phyloP scores from a whole-genome alignment of 768 basidiomycete species.

The Kwoniella europaea region DNA sequence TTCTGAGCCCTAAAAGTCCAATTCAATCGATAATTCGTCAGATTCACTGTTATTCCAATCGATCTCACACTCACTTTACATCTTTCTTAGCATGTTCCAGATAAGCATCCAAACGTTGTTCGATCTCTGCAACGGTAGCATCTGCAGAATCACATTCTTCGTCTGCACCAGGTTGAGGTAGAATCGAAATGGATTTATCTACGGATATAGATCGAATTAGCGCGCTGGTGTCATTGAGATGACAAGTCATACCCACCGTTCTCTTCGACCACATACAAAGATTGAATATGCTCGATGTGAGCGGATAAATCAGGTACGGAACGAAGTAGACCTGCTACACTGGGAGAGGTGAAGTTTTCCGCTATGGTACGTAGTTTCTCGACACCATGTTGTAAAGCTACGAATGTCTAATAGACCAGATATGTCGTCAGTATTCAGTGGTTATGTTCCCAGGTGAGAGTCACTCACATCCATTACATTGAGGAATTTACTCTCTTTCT shows the following conservation, averaged over 20 bases:
- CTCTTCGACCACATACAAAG: slow-evolving; percentile 65
- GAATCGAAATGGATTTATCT: slow-evolving; percentile 62
- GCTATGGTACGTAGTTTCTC: slow-evolving; percentile 67
- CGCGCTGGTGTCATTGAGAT: neutral
- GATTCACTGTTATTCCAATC: neutral
- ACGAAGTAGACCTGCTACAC: slow-evolving; percentile 74
- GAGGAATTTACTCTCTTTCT: slow-evolving; percentile 83
- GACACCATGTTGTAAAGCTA: slow-evolving; percentile 72
- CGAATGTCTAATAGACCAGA: slow-evolving; percentile 68
- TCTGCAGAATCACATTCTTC: slow-evolving; percentile 79
- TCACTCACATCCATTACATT: slow-evolving; percentile 73
- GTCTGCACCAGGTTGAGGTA: slow-evolving; percentile 84
- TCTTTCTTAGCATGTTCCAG: slow-evolving; percentile 69
- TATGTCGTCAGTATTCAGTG: neutral
- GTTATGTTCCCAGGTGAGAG: neutral
- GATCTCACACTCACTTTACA: slow-evolving; percentile 62
- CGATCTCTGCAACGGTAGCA: slow-evolving; percentile 71
- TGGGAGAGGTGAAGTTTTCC: slow-evolving; percentile 75
- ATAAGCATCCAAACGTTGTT: slow-evolving; percentile 71
- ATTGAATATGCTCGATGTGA: slow-evolving; percentile 73
- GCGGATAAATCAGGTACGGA: slow-evolving; percentile 78
- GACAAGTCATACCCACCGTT: slow-evolving; percentile 45
- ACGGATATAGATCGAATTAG: neutral
- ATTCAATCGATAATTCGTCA: neutral
- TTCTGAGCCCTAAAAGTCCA: too few relatives aligned